Base-by-base conservation (phyloP, 192 early-diverging fungal species). In the Chytriomyces hyalinus region DNA sequence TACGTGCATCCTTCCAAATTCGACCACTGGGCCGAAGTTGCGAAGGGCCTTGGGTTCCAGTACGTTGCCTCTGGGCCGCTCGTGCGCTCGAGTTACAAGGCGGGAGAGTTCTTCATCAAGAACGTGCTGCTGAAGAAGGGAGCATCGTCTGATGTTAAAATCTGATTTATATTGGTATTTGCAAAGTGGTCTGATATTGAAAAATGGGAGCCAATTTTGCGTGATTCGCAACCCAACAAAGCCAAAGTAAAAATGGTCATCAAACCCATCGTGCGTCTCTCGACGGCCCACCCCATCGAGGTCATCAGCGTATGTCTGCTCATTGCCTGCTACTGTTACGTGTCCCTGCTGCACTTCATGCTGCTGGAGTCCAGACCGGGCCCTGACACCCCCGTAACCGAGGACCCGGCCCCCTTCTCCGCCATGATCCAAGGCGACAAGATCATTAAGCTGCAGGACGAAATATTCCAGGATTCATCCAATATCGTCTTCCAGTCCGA, bases 51-150 rank as follows among this genome's bases (percentile, higher is more conserved):
- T 28, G 97, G 97, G 49, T 99, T 99, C 86, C 87, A 92, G 49
- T 99, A 99, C 78, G 93, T 96, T n/a, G 97, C 97, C 0, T 90
- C 89, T 64, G 97, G 97, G 28, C 97, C 97, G 5, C 84, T 99
- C 48, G 97, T 99, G 11, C 84, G 97, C 51, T 96, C 95, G 28
- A 92, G 90, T 78, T 99, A 99, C 85, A 97, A 96, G 88, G 97
- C 97, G 7, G 97, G 95, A 53, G 97, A 99, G 91, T 94, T 97
- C 78, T 99, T 92, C 76, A 95, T 99, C 77, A 92, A 91, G 75
- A 96, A 96, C 81, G 92, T 96, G 20, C 78, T 97, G 67, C 13
- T 36, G 60, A 49, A 67, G 47, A 68, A 69, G 49, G 61, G 28
- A 26, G 71, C 60, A 0, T 57, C 53, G 2, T n/a, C 43, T 15